Base-by-base conservation (phyloP, 148 eudicot species). In the Simmondsia chinensis region DNA sequence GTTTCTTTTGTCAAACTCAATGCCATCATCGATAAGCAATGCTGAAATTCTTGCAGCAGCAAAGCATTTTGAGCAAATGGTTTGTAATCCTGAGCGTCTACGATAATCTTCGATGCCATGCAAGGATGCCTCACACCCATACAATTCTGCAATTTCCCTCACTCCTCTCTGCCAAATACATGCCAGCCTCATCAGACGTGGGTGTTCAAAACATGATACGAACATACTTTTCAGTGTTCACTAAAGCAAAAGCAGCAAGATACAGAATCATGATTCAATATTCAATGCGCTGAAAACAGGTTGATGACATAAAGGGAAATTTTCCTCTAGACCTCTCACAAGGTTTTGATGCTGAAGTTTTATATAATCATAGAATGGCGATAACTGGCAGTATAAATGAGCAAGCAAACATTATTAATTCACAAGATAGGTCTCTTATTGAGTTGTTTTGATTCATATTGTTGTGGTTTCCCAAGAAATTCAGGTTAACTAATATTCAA, bases 11-110 rank as follows among this genome's bases (percentile, higher is more conserved):
- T 85, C 99, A 26, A 82, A 56, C 32, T 61, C 61, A 35, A 91
- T 63, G 39, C 95, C 99, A 72, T 91, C 95, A 29, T 91, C 99
- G 43, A 91, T 74, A 43, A 91, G 82, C 45, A 86, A 9, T 46
- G 81, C 80, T 37, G 83, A 70, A 7, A 82, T 70, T 55, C 67
- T 65, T 33, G 95, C 89, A 63, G 95, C 79, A 60, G 54, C 68
- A 63, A 91, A 77, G 66, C 99, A 91, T 21, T 44, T 61, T 38
- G 71, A 66, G 60, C 70, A 68, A 33, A 82, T 52, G 25, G 57
- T 52, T 59, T 86, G 75, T 49, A 82, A 20, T 28, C 83, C 94
- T 28, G 55, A 52, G 23, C 39, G 43, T 13, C 32, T 65, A 19
- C 99, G 78, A 39, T 69, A 59, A 47, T 72, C 81, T 69, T 85